Conservation (phyloP, 306 rosid genomes). For the Gastrolobium villosum region DNA sequence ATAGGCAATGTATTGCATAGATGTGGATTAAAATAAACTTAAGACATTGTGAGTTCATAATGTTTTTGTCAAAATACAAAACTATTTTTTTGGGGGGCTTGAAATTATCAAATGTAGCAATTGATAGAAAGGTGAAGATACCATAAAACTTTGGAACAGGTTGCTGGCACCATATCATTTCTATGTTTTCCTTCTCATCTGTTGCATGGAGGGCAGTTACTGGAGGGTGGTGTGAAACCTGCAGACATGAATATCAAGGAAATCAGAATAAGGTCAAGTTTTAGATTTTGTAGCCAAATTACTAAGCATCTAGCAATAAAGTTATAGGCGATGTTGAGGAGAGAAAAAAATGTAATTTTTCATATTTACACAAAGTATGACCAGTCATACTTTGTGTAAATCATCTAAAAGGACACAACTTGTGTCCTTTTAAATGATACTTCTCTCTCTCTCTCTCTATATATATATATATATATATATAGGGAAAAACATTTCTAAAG, state of each 20-base stretch:
- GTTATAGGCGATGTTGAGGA: no score
- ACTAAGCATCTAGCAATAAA: neutral
- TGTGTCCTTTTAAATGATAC: no score
- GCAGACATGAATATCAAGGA: constrained; percentile 7
- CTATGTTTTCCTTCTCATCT: constrained; percentile 74
- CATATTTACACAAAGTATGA: no score
- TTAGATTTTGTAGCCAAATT: neutral
- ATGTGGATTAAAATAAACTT: constrained; percentile 13
- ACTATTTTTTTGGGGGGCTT: neutral
- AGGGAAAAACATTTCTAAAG: no score
- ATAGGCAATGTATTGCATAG: neutral
- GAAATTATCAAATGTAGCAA: neutral
- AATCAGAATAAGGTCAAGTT: neutral
- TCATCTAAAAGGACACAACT: no score
- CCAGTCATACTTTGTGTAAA: no score
- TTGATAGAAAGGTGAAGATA: constrained; percentile 36
- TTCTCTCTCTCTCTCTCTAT: no score
- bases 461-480: no score
- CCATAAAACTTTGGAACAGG: constrained; percentile 76
- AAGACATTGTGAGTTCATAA: neutral
- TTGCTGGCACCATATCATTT: constrained; percentile 80
- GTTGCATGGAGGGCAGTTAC: constrained; percentile 91
- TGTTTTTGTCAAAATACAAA: neutral
- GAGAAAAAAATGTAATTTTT: no score
- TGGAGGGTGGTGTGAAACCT: constrained; percentile 97